These are phyloP conservation scores for Lodderomyces orthopsilosis DNA, from an alignment of 1,139 yeast species.

Conservation along the genomic window DNA sequence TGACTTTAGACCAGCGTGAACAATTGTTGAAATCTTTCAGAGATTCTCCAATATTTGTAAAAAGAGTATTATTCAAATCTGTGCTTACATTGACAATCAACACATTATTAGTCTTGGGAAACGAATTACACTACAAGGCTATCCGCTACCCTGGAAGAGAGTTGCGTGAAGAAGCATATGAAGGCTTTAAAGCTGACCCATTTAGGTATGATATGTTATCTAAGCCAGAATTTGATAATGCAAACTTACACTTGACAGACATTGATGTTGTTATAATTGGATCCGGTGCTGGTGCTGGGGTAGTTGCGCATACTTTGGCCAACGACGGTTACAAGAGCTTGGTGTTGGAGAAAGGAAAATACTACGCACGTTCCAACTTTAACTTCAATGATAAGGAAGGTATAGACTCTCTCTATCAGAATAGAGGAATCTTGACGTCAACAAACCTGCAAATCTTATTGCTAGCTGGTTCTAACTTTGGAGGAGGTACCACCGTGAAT, in stretches of 20 bases:
- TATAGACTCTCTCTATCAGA: constrained; percentile 38
- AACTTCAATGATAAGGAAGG: constrained; percentile 41
- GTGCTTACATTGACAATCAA: constrained; percentile 23
- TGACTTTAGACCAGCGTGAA: constrained; percentile 32
- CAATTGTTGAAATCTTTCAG: constrained; percentile 34
- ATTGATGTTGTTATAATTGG: constrained; percentile 52
- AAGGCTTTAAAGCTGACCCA: constrained; percentile 24
- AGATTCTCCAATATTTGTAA: constrained; percentile 31
- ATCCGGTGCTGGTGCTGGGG: constrained; percentile 61
- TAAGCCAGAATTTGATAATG: constrained; percentile 29
- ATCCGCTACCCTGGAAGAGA: constrained; percentile 36
- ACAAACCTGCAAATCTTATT: constrained; percentile 36
- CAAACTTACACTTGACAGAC: constrained; percentile 37
- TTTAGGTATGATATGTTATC: constrained; percentile 32
- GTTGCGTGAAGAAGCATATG: constrained; percentile 25
- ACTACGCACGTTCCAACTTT: constrained; percentile 37
- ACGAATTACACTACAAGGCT: constrained; percentile 34
- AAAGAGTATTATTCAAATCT: constrained; percentile 30
- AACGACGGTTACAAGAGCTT: constrained; percentile 44
- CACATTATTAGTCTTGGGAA: constrained; percentile 24
- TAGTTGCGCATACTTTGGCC: constrained; percentile 50
- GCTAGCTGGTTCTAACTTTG: constrained; percentile 56
- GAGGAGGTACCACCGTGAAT: constrained; percentile 61
- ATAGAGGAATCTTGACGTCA: constrained; percentile 34
- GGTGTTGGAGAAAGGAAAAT: constrained; percentile 54